Base-by-base conservation (phyloP, 2,329 filamentous ascomycete genomes). In the Verticillium nonalfalfae region DNA sequence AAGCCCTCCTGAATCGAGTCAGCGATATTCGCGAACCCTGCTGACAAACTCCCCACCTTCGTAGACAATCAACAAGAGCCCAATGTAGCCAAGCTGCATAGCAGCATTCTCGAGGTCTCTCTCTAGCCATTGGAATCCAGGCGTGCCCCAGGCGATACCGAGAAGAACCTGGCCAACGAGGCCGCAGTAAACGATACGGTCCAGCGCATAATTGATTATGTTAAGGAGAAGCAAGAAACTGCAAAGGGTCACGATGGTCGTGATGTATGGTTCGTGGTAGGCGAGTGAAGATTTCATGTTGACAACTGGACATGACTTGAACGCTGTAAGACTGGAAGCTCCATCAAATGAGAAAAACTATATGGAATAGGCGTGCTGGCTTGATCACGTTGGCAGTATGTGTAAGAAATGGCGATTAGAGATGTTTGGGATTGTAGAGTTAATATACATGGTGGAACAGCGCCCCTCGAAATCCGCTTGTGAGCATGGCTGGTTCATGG, bases 101-200 rank as follows among this genome's bases (percentile, higher is more conserved):
- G 90, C 77, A 0, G 79, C 77, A 18, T 80, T 68, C 72, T 93
- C 80, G 1, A 78, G 72, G 4, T 80, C 75, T 0, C 61, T 21
- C 0, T 78, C 75, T 0, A 93, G 79, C 81, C 83, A 86, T 70
- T 83, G 79, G 78, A 82, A 1, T 87, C 88, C 88, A 0, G 90
- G 89, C 0, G 81, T 81, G 9, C 90, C 90, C 83, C 84, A 93
- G 9, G 85, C 82, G 9, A 91, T 81, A 13, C 90, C 90, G 18
- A 92, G 71, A 7, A 91, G 75, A 14, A 93, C 80, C 67, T 93
- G 88, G 1, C 89, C 90, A 7, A 93, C 75, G 0, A 93, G 80
- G 0, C 89, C 90, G 68, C 89, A 91, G 70, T 88, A 90, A 0
- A 90, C 68, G 0, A 84, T 66, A 14, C 74, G 78, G 66, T 92